A percentile compares a stretch with the other conserved stretches of the same genome.
Evolutionary conservation across 495 filamentous ascomycete genomes (phyloP).

Genomic region (Massariosphaeria phaeospora): DNA sequence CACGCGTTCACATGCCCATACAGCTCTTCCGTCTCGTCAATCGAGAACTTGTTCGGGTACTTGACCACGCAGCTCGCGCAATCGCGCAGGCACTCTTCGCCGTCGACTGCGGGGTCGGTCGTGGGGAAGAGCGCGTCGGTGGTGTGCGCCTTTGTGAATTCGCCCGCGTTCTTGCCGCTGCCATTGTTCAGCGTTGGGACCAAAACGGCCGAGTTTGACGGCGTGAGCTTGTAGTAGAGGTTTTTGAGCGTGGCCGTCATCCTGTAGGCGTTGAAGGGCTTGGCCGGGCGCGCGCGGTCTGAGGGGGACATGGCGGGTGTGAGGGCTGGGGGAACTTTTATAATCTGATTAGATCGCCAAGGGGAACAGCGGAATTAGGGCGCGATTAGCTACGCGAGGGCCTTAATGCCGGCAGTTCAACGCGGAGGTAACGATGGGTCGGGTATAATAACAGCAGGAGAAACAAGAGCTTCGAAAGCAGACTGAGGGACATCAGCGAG

Average conservation of each 20-base stretch:
- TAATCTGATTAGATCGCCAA: conserved; percentile 31
- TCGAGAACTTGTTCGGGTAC: conserved; percentile 68
- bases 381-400: not conserved
- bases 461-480: too few relatives aligned
- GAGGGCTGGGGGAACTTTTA: conserved; percentile 7
- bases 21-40: conserved; percentile 72
- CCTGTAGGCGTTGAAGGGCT: conserved; percentile 25
- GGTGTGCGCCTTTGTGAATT: conserved; percentile 36
- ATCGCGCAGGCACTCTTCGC: conserved; percentile 84
- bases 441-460: not conserved
- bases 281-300: not conserved
- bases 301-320: conserved; percentile 12
- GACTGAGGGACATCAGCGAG: too few relatives aligned
- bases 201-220: conserved; percentile 23
- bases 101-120: conserved; percentile 68
- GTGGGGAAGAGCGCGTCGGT: conserved; percentile 53
- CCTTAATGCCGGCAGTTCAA: conserved; percentile 1
- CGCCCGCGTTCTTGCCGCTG: conserved; percentile 27
- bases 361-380: conserved; percentile 19
- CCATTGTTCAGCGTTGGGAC: conserved; percentile 18
- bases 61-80: conserved; percentile 76
- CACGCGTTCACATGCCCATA: conserved; percentile 87
- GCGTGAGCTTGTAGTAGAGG: conserved; percentile 34
- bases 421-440: not conserved
- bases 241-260: conserved; percentile 36